phyloP scores from a whole-genome alignment of 2,329 filamentous ascomycete genomes.

The Fusarium torulosum region DNA sequence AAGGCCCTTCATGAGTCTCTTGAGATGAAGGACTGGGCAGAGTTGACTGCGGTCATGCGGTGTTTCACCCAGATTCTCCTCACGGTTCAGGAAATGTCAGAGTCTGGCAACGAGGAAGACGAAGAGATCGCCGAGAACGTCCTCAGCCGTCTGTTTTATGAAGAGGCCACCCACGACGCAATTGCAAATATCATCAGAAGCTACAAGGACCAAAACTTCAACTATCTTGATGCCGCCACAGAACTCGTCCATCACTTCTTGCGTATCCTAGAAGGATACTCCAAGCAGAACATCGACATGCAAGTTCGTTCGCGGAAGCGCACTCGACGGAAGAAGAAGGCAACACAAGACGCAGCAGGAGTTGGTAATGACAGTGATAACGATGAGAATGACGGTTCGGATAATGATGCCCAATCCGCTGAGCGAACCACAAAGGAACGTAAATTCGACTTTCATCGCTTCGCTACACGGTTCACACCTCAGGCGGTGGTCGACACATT shows the following conservation, averaged over 20 bases:
- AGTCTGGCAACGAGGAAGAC: conserved; percentile 88
- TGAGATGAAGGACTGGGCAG: conserved; percentile 88
- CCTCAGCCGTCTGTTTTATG: conserved; percentile 96
- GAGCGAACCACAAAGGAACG: conserved; percentile 82
- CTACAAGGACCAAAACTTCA: conserved; percentile 95
- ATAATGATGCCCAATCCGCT: conserved; percentile 77
- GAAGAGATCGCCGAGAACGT: conserved; percentile 99
- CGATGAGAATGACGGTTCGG: conserved; percentile 76
- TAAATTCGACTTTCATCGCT: conserved; percentile 93
- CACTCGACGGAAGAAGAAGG: conserved; percentile 79
- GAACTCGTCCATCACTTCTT: conserved; percentile 93
- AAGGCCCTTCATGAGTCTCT: conserved; percentile 82
- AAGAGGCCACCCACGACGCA: conserved; percentile 91
- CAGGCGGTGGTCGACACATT: conserved; percentile 93
- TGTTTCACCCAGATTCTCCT: conserved; percentile 95
- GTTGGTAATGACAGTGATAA: conserved; percentile 65
- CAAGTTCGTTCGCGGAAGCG: conserved; percentile 87
- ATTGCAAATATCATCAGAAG: conserved; percentile 82
- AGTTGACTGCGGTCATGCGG: conserved; percentile 88
- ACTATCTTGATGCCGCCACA: conserved; percentile 91
- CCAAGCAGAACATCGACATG: conserved; percentile 93
- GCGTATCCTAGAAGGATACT: conserved; percentile 90
- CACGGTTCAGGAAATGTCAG: conserved; percentile 92
- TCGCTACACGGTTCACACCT: conserved; percentile 82
- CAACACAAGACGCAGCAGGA: conserved; percentile 56